phyloP scores from a whole-genome alignment of 2,329 filamentous ascomycete genomes.

The Diplodia sapinea region DNA sequence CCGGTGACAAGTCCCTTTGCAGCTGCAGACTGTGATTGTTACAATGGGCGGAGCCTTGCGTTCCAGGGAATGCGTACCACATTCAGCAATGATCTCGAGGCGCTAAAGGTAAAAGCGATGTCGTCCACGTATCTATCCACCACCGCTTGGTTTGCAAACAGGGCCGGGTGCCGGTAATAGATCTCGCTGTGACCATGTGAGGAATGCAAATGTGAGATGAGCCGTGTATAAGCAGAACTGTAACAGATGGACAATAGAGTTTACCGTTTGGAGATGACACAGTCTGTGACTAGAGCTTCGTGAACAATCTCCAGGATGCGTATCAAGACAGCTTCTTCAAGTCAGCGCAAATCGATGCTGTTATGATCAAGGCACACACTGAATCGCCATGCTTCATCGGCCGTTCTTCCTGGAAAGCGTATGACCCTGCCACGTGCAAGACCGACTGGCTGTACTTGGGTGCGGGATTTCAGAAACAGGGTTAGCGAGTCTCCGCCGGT shows the following conservation, averaged over 20 bases:
- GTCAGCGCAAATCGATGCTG: conserved; percentile 30
- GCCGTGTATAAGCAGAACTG: neutral
- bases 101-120: conserved; percentile 70
- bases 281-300: conserved; percentile 55
- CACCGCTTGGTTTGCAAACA: conserved; percentile 71
- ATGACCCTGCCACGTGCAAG: conserved; percentile 37
- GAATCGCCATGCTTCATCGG: conserved; percentile 65
- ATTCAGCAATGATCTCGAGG: conserved; percentile 69
- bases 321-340: conserved; percentile 56
- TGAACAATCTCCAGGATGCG: conserved; percentile 63
- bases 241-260: neutral
- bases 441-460: conserved; percentile 32
- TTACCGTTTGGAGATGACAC: conserved; percentile 63
- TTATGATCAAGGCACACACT: conserved; percentile 43
- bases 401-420: conserved; percentile 61
- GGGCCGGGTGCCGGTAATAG: conserved; percentile 75
- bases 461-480: conserved; percentile 52
- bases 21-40: conserved; percentile 65
- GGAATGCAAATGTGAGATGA: neutral
- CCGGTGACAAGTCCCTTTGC: conserved; percentile 75
- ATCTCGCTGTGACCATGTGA: conserved; percentile 65
- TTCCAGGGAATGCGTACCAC: conserved; percentile 61
- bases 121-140: conserved; percentile 78
- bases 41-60: conserved; percentile 34
- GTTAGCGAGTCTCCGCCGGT: conserved; percentile 53